Evolutionary conservation across 2,329 filamentous ascomycete species (phyloP).

Genomic region (Cladosporium sp.): DNA sequence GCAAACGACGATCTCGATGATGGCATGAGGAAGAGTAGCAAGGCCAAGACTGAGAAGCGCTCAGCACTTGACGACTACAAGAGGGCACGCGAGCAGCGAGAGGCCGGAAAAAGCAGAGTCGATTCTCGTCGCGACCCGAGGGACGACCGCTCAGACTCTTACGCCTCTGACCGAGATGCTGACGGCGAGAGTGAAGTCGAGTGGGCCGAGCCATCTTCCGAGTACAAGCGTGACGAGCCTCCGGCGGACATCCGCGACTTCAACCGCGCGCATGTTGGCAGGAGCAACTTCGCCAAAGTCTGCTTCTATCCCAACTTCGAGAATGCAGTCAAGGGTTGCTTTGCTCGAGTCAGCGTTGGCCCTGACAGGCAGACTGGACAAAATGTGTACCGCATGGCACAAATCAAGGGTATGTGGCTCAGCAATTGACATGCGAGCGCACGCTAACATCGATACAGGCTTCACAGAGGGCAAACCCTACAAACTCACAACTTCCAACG

Average conservation of each 20-base stretch:
- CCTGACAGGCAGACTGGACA: slow-evolving; percentile 70
- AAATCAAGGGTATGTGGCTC: slow-evolving; percentile 71
- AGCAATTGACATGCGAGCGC: neutral
- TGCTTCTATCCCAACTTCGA: slow-evolving; percentile 94
- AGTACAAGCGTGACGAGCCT: slow-evolving; percentile 54
- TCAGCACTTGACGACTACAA: slow-evolving; percentile 74
- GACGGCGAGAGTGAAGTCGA: slow-evolving; percentile 79
- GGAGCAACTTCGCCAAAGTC: slow-evolving; percentile 82
- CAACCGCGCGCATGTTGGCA: slow-evolving; percentile 78
- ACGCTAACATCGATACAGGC: slow-evolving; percentile 51
- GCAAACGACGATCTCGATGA: slow-evolving; percentile 78
- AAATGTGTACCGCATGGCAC: slow-evolving; percentile 81
- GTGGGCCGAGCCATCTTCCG: slow-evolving; percentile 59
- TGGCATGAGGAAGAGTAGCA: slow-evolving; percentile 63
- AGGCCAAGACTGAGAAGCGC: slow-evolving; percentile 50
- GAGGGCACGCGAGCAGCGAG: slow-evolving; percentile 60
- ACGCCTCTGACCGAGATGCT: slow-evolving; percentile 54
- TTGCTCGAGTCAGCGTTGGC: slow-evolving; percentile 80
- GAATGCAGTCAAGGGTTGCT: slow-evolving; percentile 77
- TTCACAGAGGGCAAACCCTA: slow-evolving; percentile 81
- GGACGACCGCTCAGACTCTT: slow-evolving; percentile 47
- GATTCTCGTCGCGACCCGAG: slow-evolving; percentile 41
- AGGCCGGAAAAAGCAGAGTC: slow-evolving; percentile 49
- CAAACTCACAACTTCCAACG: slow-evolving; percentile 68
- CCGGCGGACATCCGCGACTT: slow-evolving; percentile 77